A percentile compares a stretch with the other conserved stretches of the same genome.
phyloP scores from a whole-genome alignment of 495 filamentous ascomycete species.

The Neurospora terricola region DNA sequence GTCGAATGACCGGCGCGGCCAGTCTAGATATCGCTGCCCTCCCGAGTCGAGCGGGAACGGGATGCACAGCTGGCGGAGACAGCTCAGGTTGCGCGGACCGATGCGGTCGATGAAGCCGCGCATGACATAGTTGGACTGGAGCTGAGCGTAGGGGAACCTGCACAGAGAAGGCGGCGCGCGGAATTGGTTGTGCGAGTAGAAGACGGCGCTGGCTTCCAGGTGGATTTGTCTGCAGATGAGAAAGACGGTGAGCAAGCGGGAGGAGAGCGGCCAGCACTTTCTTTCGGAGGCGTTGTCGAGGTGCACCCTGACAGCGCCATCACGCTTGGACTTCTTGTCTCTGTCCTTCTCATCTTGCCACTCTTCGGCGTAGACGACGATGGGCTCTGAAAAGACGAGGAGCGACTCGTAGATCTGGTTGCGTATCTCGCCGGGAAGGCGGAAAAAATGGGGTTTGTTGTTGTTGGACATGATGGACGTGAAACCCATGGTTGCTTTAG shows the following conservation, averaged over 20 bases:
- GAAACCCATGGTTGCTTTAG: background rate
- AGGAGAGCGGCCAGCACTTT: conserved; percentile 2
- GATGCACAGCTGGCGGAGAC: conserved; percentile 1
- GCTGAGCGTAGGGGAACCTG: background rate
- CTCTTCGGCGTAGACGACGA: conserved; percentile 1
- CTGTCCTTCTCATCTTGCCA: background rate
- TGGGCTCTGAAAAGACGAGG: conserved; percentile 1
- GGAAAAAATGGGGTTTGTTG: background rate
- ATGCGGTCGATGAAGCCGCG: conserved; percentile 13
- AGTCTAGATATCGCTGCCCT: background rate
- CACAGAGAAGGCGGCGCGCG: background rate
- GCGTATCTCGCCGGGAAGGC: conserved; percentile 10
- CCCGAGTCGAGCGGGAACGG: conserved; percentile 5
- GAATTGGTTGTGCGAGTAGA: conserved; percentile 9
- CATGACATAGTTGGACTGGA: conserved; percentile 10
- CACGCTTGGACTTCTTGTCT: background rate
- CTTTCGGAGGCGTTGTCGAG: background rate
- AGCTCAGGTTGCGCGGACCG: conserved; percentile 1
- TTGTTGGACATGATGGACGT: background rate
- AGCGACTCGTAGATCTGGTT: conserved; percentile 12
- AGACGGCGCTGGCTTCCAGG: conserved; percentile 7
- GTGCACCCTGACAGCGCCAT: background rate
- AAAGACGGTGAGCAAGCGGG: conserved; percentile 4
- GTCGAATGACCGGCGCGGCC: background rate
- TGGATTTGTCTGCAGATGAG: conserved; percentile 5